Evolutionary conservation across 352 stramenopile genomes (phyloP), one percentile per base, ranked within the genome.

Genomic region (Pythium brassicae): DNA sequence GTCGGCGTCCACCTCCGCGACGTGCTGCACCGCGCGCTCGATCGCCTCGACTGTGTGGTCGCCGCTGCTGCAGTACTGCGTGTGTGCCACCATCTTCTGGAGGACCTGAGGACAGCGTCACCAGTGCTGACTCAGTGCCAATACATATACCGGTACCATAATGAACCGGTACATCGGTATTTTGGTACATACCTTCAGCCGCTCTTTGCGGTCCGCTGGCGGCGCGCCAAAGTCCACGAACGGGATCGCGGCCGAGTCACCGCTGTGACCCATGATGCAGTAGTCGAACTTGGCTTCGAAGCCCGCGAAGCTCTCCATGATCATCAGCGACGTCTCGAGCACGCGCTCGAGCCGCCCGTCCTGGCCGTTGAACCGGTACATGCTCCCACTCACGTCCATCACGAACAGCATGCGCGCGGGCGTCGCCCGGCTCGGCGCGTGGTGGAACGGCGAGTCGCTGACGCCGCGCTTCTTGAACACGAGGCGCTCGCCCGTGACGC

Each of bases 41-140:
- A 98, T 96, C 12, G 93, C 94, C 57, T 97, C 88, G 20, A 98
- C 72, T 0, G 96, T 99, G 62, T 97, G 86, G 61, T 99, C 96
- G 23, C 96, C 94, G 29, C 83, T 94, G 48, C 79, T 84, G 49
- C 87, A 97, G 72, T 97, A 98, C 68, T 98, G 94, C 29, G 90
- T 92, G 62, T 99, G 94, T 22, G 94, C 94, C 17, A 97, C 80
- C 83, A 98, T 98, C 12, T 76, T 75, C 62, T 98, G 78, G 19
- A 99, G 67, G 20, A 99, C 69, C 55, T 61, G 15, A n/a, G 19
- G n/a, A 37, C 32, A 37, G 14, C 14, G 32, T 35, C 4, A 35
- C 9, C 32, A 37, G 14, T 37, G 8, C 32, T 11, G 14, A n/a
- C n/a, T n/a, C n/a, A n/a, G n/a, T n/a, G n/a, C n/a, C 32, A 37